Conservation (phyloP, 345 rosid species). For the Eucalyptus victrix region DNA sequence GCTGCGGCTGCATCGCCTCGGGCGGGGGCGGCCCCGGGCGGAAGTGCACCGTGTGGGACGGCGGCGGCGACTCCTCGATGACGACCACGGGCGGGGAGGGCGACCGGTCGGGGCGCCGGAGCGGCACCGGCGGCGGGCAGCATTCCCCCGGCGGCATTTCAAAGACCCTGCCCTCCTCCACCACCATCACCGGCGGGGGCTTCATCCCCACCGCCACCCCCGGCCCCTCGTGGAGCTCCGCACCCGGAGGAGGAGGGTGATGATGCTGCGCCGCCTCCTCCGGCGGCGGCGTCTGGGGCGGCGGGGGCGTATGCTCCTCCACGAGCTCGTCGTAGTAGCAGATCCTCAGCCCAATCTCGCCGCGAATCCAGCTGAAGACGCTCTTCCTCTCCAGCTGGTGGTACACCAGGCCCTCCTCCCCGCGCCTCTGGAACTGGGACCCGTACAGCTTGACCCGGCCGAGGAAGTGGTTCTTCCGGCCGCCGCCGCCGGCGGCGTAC, state of each 20-base stretch:
- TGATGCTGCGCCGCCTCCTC: slow-evolving; percentile 17
- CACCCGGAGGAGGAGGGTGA: background rate
- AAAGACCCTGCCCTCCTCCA: slow-evolving; percentile 45
- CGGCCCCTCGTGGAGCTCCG: slow-evolving; percentile 3
- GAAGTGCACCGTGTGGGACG: slow-evolving; percentile 11
- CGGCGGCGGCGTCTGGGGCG: background rate
- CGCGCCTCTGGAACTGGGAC: slow-evolving; percentile 54
- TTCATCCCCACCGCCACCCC: background rate
- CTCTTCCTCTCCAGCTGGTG: slow-evolving; percentile 81
- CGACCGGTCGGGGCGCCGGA: background rate
- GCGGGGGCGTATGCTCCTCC: slow-evolving; percentile 20
- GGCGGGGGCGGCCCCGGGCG: slow-evolving; percentile 15
- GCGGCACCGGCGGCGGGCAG: background rate
- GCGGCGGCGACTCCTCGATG: slow-evolving; percentile 40
- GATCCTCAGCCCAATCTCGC: slow-evolving; percentile 75
- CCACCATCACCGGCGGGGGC: slow-evolving; percentile 19
- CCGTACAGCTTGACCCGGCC: slow-evolving; percentile 88
- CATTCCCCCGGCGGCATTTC: slow-evolving; percentile 15
- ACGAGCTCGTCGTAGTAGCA: slow-evolving; percentile 52
- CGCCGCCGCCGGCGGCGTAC: slow-evolving; percentile 52
- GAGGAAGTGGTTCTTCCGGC: slow-evolving; percentile 82
- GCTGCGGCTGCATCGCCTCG: background rate
- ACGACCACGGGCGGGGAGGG: slow-evolving; percentile 42
- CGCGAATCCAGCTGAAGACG: slow-evolving; percentile 86
- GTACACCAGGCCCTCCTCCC: slow-evolving; percentile 77